Evolutionary conservation across 1,139 yeast species (phyloP).

Genomic region (Blastobotrys illinoisensis): DNA sequence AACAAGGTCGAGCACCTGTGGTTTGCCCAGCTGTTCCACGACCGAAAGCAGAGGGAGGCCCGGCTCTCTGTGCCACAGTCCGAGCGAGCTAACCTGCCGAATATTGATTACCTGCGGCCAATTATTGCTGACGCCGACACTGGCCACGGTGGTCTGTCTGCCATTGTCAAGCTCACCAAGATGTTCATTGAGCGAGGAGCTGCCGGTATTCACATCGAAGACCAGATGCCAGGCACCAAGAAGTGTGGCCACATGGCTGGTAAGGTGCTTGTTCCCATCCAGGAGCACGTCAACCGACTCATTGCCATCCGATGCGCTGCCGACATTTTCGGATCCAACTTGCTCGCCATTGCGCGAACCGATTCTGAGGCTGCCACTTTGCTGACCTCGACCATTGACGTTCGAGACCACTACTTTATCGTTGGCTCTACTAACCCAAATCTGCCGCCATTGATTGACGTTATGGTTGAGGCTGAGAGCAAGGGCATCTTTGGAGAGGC

Average conservation of each 20-base stretch:
- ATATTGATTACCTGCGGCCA: conserved; percentile 84
- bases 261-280: conserved; percentile 94
- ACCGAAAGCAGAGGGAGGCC: conserved; percentile 90
- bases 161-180: conserved; percentile 91
- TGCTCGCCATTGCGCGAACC: conserved; percentile 88
- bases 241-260: conserved; percentile 99
- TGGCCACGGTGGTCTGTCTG: conserved; percentile 98
- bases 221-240: conserved; percentile 98
- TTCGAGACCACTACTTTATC: conserved; percentile 88
- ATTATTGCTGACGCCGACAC: conserved; percentile 97
- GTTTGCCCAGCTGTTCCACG: conserved; percentile 96
- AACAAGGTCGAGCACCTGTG: conserved; percentile 96
- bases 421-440: conserved; percentile 88
- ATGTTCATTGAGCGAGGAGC: conserved; percentile 98
- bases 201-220: conserved; percentile 97
- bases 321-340: conserved; percentile 83
- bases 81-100: conserved; percentile 54
- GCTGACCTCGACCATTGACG: conserved; percentile 88
- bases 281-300: conserved; percentile 91
- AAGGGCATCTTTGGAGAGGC: conserved; percentile 67
- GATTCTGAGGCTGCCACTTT: conserved; percentile 97
- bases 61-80: conserved; percentile 55
- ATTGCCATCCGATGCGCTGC: conserved; percentile 95
- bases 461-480: conserved; percentile 76
- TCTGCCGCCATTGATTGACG: conserved; percentile 64